Base-by-base conservation (phyloP, 1,139 yeast species). In the Magnusiomyces tetraspermus region DNA sequence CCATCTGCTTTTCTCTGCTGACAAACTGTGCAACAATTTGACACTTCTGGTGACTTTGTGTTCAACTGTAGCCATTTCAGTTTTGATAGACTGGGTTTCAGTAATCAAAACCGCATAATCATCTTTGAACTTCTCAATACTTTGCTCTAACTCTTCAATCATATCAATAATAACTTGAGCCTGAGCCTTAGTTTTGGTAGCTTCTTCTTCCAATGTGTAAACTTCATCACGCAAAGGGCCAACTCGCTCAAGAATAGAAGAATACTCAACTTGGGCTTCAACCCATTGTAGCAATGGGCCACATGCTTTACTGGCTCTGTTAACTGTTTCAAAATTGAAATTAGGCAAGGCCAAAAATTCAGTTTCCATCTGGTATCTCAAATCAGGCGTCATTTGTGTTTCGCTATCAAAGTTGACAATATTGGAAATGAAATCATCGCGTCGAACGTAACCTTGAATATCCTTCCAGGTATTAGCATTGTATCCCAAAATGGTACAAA, bases 271-370 rank as follows among this genome's bases (percentile, higher is more conserved):
- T 59, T 92, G 97, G 0, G 97, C 97, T 55, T 76, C 75, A 0
- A 89, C 94, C 98, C 98, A 92, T 58, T 82, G 83, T 30, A 86
- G 66, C 49, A 92, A 71, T 0, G 98, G 98, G 0, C 97, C 97
- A 71, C 97, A 89, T 0, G 97, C 97, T 63, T 86, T 88, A 68
- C 95, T 85, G 2, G 97, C 97, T 50, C 97, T 74, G 62, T 86
- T 80, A 0, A 87, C 96, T 0, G 84, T 70, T 52, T 84, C 92
- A 61, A 71, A 85, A 47, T 78, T 87, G 63, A 77, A 90, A 51
- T 79, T 85, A 0, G 82, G 77, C 52, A 82, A 70, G 0, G 83
- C 70, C 26, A 90, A 69, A 61, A 85, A 92, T 0, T 71, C 74
- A 1, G 67, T 61, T 51, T 80, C 82, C 84, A 87, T 81, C 55